Percentiles rank a stretch among this genome's conserved stretches.
phyloP scores from a whole-genome alignment of 2,329 filamentous ascomycete species.

The Xylaria sp. region DNA sequence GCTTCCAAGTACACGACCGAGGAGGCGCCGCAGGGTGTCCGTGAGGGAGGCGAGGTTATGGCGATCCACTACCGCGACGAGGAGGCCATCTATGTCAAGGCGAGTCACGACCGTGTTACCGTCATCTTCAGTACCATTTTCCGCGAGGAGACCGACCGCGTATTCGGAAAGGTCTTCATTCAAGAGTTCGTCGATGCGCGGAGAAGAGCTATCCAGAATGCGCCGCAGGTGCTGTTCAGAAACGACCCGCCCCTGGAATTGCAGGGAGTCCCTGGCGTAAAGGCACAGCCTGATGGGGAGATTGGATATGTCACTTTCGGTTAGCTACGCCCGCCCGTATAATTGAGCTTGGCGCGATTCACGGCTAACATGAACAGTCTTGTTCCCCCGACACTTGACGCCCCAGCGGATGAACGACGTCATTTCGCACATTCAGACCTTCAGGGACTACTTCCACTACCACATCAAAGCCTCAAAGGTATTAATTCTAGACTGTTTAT shows the following conservation, averaged over 20 bases:
- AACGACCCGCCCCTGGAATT: constrained; percentile 92
- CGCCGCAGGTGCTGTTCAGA: constrained; percentile 92
- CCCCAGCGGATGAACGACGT: constrained; percentile 86
- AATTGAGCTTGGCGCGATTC: not conserved
- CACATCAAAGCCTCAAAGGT: constrained; percentile 98
- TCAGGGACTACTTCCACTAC: constrained; percentile 99
- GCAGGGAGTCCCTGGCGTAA: constrained; percentile 78
- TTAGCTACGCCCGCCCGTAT: constrained; percentile 35
- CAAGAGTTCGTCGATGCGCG: constrained; percentile 98
- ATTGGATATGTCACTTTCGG: constrained; percentile 98
- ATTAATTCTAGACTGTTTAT: constrained; percentile 10
- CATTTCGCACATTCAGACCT: constrained; percentile 98
- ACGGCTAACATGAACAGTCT: constrained; percentile 50
- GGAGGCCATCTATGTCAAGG: constrained; percentile 98
- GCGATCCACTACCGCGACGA: constrained; percentile 98
- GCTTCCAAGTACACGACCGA: constrained; percentile 91
- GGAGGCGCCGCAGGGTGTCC: constrained; percentile 83
- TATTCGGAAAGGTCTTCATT: constrained; percentile 97
- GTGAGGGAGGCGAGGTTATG: constrained; percentile 87
- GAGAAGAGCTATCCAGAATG: constrained; percentile 93
- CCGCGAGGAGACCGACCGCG: constrained; percentile 92
- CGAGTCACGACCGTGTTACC: constrained; percentile 92
- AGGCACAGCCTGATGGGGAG: constrained; percentile 69
- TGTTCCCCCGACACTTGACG: constrained; percentile 93
- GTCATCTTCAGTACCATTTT: constrained; percentile 99